Evolutionary conservation across 352 stramenopile species (phyloP), one percentile per base, ranked within the genome.

Genomic region (Globisporangium paddicum): DNA sequence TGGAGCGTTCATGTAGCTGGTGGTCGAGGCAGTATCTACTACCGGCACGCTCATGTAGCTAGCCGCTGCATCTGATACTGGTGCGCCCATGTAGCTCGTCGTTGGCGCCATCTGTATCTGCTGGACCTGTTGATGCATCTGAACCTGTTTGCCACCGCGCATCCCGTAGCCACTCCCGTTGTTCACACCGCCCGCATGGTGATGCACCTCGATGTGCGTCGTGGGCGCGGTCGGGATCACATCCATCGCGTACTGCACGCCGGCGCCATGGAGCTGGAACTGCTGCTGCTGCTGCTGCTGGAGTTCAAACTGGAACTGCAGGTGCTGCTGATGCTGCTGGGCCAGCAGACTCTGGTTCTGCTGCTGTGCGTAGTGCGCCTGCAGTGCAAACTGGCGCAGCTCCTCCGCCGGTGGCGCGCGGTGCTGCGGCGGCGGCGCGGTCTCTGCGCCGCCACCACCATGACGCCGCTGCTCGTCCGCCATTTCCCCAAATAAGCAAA

Each of bases 401-500:
- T 86, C 72, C 30, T 71, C 58, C 26, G 78, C 63, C 5, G 85
- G 67, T 66, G 79, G 75, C 19, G 44, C 48, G 8, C 68, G 58
- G 11, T 71, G 61, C 8, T 66, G 49, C 11, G 63, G 45, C 16
- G 63, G 45, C 16, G 61, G 47, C 47, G 47, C 58, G 73, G 45
- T 68, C 84, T 78, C 23, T 69, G 72, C 50, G 68, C 72, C 23
- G 60, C 56, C 49, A 63, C 65, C 62, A 72, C 68, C 62, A 32
- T 57, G 75, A 18, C 70, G 69, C 21, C 21, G 50, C 50, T 56
- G 50, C 35, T 58, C 23, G 25, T 50, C 52, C 25, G 52, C 52
- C 52, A 58, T 58, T 38, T 21, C 26, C 45, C 13, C 45, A 14
- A 3, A 18, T 51, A n/a, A n/a, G n/a, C n/a, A n/a, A n/a, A n/a